A percentile compares a stretch with the other conserved stretches of the same genome.
Conservation (phyloP, 768 basidiomycete genomes). For the Naganishia vishniacii region DNA sequence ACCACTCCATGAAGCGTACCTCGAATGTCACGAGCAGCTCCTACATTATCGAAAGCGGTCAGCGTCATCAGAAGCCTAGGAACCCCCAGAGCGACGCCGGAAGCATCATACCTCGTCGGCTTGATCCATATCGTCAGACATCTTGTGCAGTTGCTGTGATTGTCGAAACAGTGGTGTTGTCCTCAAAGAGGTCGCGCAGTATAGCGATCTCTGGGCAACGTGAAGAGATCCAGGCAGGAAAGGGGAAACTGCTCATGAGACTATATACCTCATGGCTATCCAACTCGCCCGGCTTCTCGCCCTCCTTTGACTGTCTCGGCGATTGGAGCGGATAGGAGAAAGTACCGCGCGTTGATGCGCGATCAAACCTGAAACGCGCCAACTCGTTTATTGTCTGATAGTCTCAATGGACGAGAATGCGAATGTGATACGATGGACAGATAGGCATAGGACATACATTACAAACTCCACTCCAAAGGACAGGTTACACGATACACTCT, state of each 20-base stretch:
- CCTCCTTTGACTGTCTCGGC: too few relatives aligned
- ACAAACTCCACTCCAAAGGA: background rate
- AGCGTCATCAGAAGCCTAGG: too few relatives aligned
- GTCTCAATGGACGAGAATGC: too few relatives aligned
- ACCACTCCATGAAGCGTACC: background rate
- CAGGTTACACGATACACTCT: background rate
- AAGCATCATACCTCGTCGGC: background rate
- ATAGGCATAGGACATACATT: too few relatives aligned
- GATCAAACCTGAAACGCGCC: background rate
- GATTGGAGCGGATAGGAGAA: too few relatives aligned
- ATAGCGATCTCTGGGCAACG: too few relatives aligned
- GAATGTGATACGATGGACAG: too few relatives aligned
- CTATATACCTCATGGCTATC: background rate
- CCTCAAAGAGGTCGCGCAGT: too few relatives aligned
- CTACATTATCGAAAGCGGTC: background rate
- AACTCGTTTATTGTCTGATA: background rate
- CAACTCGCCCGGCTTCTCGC: background rate
- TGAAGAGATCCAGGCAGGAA: too few relatives aligned
- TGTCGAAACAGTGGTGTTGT: background rate
- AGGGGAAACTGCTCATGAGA: too few relatives aligned
- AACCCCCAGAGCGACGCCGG: too few relatives aligned
- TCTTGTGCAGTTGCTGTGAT: background rate
- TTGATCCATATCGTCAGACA: slow-evolving; percentile 12
- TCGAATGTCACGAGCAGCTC: slow-evolving; percentile 12
- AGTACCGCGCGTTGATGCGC: background rate